Conservation (phyloP, 2,329 filamentous ascomycete species). For the Xylaria arbuscula region DNA sequence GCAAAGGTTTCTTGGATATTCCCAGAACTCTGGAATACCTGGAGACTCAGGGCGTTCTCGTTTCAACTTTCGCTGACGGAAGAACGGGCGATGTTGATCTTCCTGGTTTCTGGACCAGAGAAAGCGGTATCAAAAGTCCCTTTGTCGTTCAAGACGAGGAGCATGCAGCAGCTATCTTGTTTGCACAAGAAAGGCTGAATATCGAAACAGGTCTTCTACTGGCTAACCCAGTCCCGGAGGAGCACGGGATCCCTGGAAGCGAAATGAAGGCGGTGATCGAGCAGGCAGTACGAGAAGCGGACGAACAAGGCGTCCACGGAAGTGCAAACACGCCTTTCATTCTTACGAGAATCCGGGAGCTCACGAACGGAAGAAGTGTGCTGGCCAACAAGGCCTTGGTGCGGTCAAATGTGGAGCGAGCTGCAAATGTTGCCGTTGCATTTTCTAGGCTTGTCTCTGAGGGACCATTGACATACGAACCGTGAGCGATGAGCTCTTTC, state of each 20-base stretch:
- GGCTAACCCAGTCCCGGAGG: conserved; percentile 84
- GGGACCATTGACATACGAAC: conserved; percentile 40
- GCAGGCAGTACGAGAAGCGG: conserved; percentile 73
- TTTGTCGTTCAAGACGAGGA: conserved; percentile 77
- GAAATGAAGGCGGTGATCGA: conserved; percentile 78
- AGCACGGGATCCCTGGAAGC: conserved; percentile 74
- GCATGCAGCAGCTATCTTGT: conserved; percentile 89
- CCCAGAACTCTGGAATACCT: conserved; percentile 84
- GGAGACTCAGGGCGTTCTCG: conserved; percentile 79
- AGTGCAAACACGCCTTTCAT: conserved; percentile 88
- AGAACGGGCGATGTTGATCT: conserved; percentile 80
- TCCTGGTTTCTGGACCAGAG: conserved; percentile 90
- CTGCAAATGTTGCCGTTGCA: conserved; percentile 65
- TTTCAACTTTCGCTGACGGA: conserved; percentile 90
- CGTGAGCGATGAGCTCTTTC: conserved; percentile 47
- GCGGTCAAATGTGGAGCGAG: conserved; percentile 64
- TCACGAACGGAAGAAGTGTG: conserved; percentile 78
- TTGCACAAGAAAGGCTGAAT: conserved; percentile 77
- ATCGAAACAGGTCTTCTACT: conserved; percentile 86
- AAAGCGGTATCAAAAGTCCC: conserved; percentile 85
- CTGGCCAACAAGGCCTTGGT: conserved; percentile 76
- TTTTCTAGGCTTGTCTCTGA: conserved; percentile 59
- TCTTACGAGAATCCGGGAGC: conserved; percentile 79
- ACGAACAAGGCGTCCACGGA: conserved; percentile 74
- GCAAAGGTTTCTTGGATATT: conserved; percentile 96